Evolutionary conservation across 2,329 filamentous ascomycete species (phyloP).

Genomic region (Amphichorda felina): DNA sequence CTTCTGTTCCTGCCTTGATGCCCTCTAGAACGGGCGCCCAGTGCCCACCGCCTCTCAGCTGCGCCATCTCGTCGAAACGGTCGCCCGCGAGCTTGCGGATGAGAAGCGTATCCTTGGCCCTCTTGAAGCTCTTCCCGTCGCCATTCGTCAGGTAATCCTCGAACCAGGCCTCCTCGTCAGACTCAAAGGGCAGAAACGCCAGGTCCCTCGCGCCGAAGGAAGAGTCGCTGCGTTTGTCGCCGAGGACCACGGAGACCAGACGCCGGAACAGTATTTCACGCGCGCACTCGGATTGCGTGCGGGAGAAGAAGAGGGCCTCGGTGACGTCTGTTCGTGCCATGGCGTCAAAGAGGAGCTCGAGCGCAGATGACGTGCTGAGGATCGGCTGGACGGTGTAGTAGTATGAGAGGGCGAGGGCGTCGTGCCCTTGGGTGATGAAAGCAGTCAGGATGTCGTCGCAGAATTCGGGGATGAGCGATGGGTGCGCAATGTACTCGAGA

Average conservation of each 20-base stretch:
- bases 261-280: conserved; percentile 56
- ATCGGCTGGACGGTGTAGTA: conserved; percentile 66
- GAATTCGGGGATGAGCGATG: conserved; percentile 69
- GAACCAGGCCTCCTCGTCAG: conserved; percentile 63
- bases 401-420: conserved; percentile 63
- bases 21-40: conserved; percentile 40
- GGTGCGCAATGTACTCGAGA: conserved; percentile 66
- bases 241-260: conserved; percentile 47
- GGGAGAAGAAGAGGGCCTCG: conserved; percentile 64
- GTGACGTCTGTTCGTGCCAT: conserved; percentile 55
- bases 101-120: conserved; percentile 61
- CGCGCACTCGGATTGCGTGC: conserved; percentile 47
- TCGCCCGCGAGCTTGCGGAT: conserved; percentile 63
- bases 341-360: conserved; percentile 57
- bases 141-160: conserved; percentile 54
- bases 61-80: conserved; percentile 34
- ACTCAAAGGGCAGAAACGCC: conserved; percentile 59
- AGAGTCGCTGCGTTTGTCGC: conserved; percentile 20
- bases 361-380: conserved; percentile 48
- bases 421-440: conserved; percentile 49
- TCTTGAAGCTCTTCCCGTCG: conserved; percentile 50
- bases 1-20: conserved; percentile 31
- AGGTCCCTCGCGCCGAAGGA: conserved; percentile 55
- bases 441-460: conserved; percentile 68
- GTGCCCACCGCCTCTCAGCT: conserved; percentile 28